These are phyloP conservation scores for Lipomyces yamanashiensis DNA, from an alignment of 805 yeast genomes.

Conservation along the genomic window DNA sequence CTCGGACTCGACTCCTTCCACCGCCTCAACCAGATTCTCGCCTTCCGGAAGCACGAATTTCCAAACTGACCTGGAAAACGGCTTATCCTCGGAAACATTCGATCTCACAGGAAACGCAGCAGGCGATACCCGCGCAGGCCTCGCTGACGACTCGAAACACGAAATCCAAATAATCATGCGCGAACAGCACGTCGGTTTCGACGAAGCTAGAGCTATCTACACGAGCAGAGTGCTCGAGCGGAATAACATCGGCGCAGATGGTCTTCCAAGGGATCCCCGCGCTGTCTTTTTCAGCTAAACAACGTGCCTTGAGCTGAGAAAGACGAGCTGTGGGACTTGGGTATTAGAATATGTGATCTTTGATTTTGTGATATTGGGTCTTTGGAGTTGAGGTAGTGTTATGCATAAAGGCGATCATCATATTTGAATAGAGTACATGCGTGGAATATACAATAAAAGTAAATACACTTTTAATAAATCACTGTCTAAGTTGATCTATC, in stretches of 20 bases:
- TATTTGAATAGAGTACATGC: no score
- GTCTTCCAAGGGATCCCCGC: conserved; percentile 69
- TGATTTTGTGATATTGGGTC: no score
- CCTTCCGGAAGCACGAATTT: conserved; percentile 38
- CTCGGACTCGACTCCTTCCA: background rate
- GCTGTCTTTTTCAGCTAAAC: conserved; percentile 49
- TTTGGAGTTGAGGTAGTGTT: no score
- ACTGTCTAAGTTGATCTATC: no score
- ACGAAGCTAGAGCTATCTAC: conserved; percentile 67
- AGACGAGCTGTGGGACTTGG: no score
- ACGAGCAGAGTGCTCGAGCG: conserved; percentile 52
- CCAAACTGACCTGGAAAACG: conserved; percentile 58
- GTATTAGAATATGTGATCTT: no score
- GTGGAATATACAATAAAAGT: no score
- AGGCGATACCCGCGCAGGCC: conserved; percentile 66
- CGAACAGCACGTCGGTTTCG: conserved; percentile 57
- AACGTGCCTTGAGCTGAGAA: no score
- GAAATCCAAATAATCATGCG: conserved; percentile 62
- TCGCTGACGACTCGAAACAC: conserved; percentile 59
- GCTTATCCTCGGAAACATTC: conserved; percentile 64
- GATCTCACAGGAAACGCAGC: conserved; percentile 52
- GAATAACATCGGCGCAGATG: conserved; percentile 65
- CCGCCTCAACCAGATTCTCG: conserved; percentile 10
- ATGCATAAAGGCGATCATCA: no score
- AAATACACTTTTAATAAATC: no score